Conservation (phyloP, 805 yeast species). For the Nakazawaea ishiwadae region DNA sequence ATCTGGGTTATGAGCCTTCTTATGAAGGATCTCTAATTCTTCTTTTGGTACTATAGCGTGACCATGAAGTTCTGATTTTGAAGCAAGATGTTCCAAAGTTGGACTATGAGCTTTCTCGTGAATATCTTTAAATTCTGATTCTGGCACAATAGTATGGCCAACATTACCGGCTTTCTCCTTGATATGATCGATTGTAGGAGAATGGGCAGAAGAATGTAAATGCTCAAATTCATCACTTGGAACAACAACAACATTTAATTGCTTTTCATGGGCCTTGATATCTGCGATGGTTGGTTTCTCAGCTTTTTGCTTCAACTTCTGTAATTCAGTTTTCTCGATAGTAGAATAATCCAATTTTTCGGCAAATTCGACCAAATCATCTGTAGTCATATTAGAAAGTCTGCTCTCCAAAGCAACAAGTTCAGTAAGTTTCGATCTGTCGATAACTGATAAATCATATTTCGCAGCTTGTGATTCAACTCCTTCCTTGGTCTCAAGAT, state of each 20-base stretch:
- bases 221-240: not conserved
- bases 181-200: constrained; percentile 1
- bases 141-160: constrained; percentile 2
- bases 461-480: not conserved
- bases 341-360: not conserved
- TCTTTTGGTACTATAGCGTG: not conserved
- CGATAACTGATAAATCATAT: not conserved
- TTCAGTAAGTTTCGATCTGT: not conserved
- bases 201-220: not conserved
- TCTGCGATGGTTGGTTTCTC: constrained; percentile 13
- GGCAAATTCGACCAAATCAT: not conserved
- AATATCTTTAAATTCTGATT: not conserved
- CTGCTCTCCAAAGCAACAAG: not conserved
- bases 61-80: not conserved
- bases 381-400: not conserved
- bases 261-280: constrained; percentile 4
- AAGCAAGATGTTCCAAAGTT: not conserved
- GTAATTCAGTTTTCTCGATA: not conserved
- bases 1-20: constrained; percentile 5
- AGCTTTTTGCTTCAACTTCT: not conserved
- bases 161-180: constrained; percentile 5
- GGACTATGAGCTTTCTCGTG: not conserved
- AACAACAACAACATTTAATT: constrained; percentile 8
- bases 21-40: not conserved
- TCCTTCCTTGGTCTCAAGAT: not conserved